phyloP scores from a whole-genome alignment of 345 rosid genomes.

The Salix exigua region DNA sequence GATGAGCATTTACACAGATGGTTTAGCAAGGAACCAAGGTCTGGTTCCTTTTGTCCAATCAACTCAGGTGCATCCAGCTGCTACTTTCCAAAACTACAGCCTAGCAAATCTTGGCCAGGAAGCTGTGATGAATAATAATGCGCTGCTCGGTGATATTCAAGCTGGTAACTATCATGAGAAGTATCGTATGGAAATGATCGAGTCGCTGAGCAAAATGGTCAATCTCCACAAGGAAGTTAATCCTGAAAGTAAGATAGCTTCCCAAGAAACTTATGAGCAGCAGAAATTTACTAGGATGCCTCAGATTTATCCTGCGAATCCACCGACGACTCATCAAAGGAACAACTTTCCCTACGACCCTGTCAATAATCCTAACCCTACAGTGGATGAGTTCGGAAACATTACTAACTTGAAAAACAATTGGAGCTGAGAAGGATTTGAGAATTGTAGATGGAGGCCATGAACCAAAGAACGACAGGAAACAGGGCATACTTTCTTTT shows the following conservation, averaged over 20 bases:
- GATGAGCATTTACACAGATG: neutral
- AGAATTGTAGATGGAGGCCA: neutral
- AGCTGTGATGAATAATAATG: neutral
- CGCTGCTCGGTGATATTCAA: slow-evolving; percentile 3
- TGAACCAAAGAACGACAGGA: neutral
- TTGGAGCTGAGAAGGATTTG: neutral
- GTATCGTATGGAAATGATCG: neutral
- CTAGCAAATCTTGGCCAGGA: neutral
- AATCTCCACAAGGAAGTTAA: neutral
- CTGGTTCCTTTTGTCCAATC: neutral
- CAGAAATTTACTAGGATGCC: neutral
- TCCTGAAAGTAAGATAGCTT: neutral
- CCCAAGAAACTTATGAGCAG: neutral
- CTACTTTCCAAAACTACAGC: neutral
- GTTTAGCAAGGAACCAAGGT: slow-evolving; percentile 8
- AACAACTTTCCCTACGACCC: neutral
- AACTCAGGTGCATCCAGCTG: neutral
- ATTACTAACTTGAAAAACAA: neutral
- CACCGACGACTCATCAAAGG: neutral
- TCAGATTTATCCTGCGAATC: neutral
- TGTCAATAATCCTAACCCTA: neutral
- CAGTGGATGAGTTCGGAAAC: neutral
- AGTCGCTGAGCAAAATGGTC: slow-evolving; percentile 1
- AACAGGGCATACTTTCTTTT: neutral
- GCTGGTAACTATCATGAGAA: neutral